Conservation (phyloP, 192 early-diverging fungal species). For the Entomortierella parvispora region DNA sequence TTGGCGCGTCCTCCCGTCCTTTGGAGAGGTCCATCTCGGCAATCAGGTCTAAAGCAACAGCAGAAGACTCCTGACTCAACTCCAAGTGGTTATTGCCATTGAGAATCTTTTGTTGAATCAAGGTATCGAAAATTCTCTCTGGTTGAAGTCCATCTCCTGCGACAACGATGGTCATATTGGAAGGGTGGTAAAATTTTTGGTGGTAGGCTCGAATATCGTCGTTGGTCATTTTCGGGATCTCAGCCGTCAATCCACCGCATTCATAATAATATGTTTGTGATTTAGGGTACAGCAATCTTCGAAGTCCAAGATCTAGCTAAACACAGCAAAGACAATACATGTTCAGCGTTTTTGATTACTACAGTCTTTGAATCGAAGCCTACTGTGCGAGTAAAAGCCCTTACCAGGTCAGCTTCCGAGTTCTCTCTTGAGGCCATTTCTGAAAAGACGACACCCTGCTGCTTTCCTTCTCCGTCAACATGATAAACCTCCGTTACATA, state of each 20-base stretch:
- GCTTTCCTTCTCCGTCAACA: conserved; percentile 71
- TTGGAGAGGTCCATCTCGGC: conserved; percentile 47
- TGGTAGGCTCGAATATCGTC: conserved; percentile 83
- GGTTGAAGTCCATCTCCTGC: conserved; percentile 60
- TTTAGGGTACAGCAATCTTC: conserved; percentile 58
- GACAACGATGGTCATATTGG: conserved; percentile 76
- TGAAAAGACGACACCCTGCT: conserved; percentile 84
- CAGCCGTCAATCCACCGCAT: conserved; percentile 79
- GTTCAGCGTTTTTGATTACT: not conserved
- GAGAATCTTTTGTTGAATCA: conserved; percentile 45
- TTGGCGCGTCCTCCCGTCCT: conserved; percentile 55
- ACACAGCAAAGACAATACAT: not conserved
- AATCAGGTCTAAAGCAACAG: conserved; percentile 18
- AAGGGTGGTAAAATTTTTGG: conserved; percentile 73
- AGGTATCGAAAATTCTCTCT: conserved; percentile 63
- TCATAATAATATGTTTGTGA: conserved; percentile 73
- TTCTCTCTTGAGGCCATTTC: conserved; percentile 82
- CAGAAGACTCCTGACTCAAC: not conserved
- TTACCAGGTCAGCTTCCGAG: conserved; percentile 70
- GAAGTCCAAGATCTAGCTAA: conserved; percentile 63
- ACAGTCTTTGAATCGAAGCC: not conserved
- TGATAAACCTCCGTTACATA: conserved; percentile 88
- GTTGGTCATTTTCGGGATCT: conserved; percentile 78
- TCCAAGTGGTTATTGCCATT: not conserved
- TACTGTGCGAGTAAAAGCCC: not conserved